These are phyloP conservation scores for Abelmoschus esculentus DNA, from an alignment of 345 rosid species.

Conservation along the genomic window DNA sequence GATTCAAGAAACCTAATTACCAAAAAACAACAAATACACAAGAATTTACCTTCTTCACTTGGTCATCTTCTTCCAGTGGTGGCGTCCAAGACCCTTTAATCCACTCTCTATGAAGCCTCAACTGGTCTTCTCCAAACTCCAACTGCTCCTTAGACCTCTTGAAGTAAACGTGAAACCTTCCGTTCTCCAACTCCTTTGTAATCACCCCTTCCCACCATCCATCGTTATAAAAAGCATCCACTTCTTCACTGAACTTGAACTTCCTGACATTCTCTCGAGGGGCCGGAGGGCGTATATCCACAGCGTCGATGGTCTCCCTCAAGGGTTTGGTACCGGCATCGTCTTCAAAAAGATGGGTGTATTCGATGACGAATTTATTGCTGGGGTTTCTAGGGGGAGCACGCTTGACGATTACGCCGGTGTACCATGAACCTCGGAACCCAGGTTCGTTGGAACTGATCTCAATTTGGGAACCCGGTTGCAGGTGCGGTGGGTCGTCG, in stretches of 20 bases:
- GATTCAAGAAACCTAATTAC: background rate
- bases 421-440: slow-evolving; percentile 68
- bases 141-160: slow-evolving; percentile 48
- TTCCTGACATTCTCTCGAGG: slow-evolving; percentile 44
- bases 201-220: slow-evolving; percentile 96
- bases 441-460: slow-evolving; percentile 55
- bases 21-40: background rate
- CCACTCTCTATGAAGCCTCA: slow-evolving; percentile 78
- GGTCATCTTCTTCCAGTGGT: slow-evolving; percentile 29
- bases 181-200: slow-evolving; percentile 40
- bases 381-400: slow-evolving; percentile 21
- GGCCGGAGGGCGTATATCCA: slow-evolving; percentile 42
- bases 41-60: slow-evolving; percentile 14
- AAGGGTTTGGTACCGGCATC: slow-evolving; percentile 37
- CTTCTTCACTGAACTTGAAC: slow-evolving; percentile 45
- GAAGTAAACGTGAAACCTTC: slow-evolving; percentile 54
- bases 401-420: slow-evolving; percentile 37
- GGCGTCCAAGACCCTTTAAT: slow-evolving; percentile 55
- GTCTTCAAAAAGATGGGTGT: slow-evolving; percentile 43
- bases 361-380: slow-evolving; percentile 37
- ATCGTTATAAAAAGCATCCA: slow-evolving; percentile 57
- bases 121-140: slow-evolving; percentile 31
- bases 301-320: slow-evolving; percentile 29
- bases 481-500: slow-evolving; percentile 17
- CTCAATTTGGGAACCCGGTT: slow-evolving; percentile 53